Conservation (phyloP, 179 eudicot species). For the Nepenthes alata region DNA sequence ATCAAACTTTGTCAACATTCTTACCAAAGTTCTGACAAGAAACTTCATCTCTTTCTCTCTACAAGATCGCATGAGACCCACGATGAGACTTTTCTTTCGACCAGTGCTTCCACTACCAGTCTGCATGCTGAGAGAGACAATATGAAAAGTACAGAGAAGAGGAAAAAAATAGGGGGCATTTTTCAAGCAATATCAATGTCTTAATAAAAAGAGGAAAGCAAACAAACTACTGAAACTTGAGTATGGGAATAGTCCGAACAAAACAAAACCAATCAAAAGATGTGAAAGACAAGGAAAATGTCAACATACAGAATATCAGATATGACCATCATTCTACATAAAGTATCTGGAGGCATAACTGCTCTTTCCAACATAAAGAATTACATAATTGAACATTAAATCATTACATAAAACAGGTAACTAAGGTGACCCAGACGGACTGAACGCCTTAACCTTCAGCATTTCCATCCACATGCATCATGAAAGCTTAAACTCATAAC, state of each 20-base stretch:
- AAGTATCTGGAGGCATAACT: neutral
- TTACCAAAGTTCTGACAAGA: slow-evolving; percentile 89
- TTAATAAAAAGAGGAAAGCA: neutral
- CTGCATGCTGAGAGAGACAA: slow-evolving; percentile 54
- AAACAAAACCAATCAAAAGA: neutral
- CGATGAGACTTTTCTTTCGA: slow-evolving; percentile 70
- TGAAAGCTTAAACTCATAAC: too few species aligned
- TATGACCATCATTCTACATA: neutral
- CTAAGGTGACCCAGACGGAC: neutral
- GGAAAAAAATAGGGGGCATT: neutral
- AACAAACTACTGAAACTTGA: neutral
- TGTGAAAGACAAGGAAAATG: neutral
- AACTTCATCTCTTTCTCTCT: slow-evolving; percentile 95
- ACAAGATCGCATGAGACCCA: slow-evolving; percentile 83
- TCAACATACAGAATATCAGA: neutral
- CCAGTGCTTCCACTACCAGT: slow-evolving; percentile 76
- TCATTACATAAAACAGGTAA: neutral
- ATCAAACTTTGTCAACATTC: slow-evolving; percentile 5
- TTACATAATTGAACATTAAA: neutral
- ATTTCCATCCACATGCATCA: too few species aligned
- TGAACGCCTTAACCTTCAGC: too few species aligned
- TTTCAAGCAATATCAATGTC: neutral
- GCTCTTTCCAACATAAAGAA: neutral
- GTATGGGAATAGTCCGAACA: neutral
- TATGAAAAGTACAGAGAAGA: slow-evolving; percentile 6